phyloP scores from a whole-genome alignment of 495 filamentous ascomycete species.

The Aspergillus olivimuriae region DNA sequence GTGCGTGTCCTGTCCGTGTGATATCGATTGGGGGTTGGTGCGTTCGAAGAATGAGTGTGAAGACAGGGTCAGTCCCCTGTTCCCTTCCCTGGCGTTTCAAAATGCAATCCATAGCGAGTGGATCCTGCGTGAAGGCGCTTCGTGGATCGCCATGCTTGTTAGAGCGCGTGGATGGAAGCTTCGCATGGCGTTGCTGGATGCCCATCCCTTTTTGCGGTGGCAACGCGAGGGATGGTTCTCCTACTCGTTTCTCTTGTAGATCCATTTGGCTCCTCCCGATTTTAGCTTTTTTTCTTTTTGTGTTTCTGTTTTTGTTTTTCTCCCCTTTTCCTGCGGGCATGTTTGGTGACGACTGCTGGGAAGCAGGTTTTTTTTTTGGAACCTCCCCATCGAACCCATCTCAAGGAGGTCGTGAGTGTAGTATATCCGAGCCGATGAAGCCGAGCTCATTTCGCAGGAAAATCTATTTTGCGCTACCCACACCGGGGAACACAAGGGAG shows the following conservation, averaged over 20 bases:
- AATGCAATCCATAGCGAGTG: too few species aligned
- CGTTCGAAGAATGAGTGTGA: slow-evolving; percentile 9
- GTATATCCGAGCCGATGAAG: slow-evolving; percentile 8
- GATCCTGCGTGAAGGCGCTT: too few species aligned
- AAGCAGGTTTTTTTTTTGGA: too few species aligned
- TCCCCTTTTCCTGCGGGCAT: too few species aligned
- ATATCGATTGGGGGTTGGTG: slow-evolving; percentile 5
- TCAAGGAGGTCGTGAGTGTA: not conserved
- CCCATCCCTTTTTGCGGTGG: too few species aligned
- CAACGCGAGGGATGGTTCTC: too few species aligned
- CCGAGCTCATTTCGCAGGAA: slow-evolving; percentile 7
- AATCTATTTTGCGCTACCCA: too few species aligned
- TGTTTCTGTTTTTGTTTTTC: too few species aligned
- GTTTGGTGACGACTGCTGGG: too few species aligned
- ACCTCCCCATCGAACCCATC: not conserved
- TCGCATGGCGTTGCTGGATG: not conserved
- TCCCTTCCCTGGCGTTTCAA: not conserved
- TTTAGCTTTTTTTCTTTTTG: too few species aligned
- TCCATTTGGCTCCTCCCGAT: too few species aligned
- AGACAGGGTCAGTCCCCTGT: not conserved
- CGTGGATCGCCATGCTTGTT: too few species aligned
- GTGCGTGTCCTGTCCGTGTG: slow-evolving; percentile 12
- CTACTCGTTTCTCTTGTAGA: not conserved
- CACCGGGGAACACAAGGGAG: slow-evolving; percentile 6
- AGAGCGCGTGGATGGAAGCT: not conserved